These are phyloP conservation scores for Kazachstania taianensis DNA, from an alignment of 805 yeast species.

Conservation along the genomic window DNA sequence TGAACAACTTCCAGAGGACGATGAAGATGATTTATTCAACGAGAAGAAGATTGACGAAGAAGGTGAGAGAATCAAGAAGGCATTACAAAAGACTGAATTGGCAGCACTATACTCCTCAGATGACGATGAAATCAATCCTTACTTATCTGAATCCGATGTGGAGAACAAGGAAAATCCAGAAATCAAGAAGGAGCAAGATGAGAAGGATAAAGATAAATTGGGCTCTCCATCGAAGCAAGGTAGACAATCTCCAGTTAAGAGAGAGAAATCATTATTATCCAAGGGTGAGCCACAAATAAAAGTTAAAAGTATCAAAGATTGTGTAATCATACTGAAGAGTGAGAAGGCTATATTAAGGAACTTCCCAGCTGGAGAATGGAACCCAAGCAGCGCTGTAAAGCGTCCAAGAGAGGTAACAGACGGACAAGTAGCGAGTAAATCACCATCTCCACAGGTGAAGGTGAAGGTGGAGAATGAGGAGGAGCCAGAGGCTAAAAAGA, in stretches of 20 bases:
- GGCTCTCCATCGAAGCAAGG: constrained; percentile 21
- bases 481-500: constrained; percentile 28
- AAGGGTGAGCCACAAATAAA: constrained; percentile 26
- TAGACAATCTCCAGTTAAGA: constrained; percentile 9
- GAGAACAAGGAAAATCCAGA: constrained; percentile 39
- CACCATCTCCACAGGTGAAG: constrained; percentile 1
- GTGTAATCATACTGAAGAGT: constrained; percentile 55
- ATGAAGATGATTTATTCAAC: constrained; percentile 63
- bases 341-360: constrained; percentile 47
- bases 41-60: constrained; percentile 79
- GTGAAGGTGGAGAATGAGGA: constrained; percentile 7
- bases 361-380: constrained; percentile 82
- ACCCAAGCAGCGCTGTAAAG: constrained; percentile 41
- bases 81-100: constrained; percentile 75
- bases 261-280: constrained; percentile 4
- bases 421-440: background rate
- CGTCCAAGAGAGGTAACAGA: constrained; percentile 21
- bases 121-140: constrained; percentile 81
- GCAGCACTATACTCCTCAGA: constrained; percentile 70
- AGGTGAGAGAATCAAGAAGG: constrained; percentile 77
- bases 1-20: constrained; percentile 48
- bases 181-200: constrained; percentile 33
- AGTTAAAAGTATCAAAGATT: constrained; percentile 40
- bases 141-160: constrained; percentile 58
- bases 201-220: constrained; percentile 25